Base-by-base conservation (phyloP, 1,139 yeast genomes). In the Debaryomyces sp. region DNA sequence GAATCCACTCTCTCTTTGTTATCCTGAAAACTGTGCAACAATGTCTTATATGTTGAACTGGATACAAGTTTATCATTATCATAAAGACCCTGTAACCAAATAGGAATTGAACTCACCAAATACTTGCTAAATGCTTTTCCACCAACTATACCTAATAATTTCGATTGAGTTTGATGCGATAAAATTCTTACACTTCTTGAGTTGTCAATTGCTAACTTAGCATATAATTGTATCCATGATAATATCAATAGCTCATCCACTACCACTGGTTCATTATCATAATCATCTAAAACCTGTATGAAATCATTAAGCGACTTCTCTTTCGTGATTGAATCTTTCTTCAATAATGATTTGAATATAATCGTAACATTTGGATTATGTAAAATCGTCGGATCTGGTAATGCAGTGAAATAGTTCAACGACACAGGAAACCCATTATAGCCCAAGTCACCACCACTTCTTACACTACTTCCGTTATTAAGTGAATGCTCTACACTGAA, bases 141-240 rank as follows among this genome's bases (percentile, higher is more conserved):
- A 4, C 91, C 91, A 32, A 87, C 80, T 41, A 81, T 70, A 21
- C 60, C 54, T 47, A 75, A 62, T 43, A 70, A 65, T 27, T 64
- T 64, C 1, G 85, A 80, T 52, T 91, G 92, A 5, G 85, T 73
- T 52, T 78, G 82, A 61, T 90, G 96, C 4, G 89, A 66, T 30
- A 77, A 62, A 4, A 69, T 53, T 49, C 97, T 75, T 1, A 89
- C 89, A 15, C 70, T 67, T 56, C 87, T 80, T 3, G 92, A 82
- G 49, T 81, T 82, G 54, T 88, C 96, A 10, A 86, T 75, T 4
- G 94, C 78, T 37, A 91, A 68, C 59, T 90, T 89, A 1, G 97
- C 87, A 59, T 89, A 92, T 39, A 89, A 57, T 62, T 89, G 96
- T 30, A 88, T 75, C 96, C 96, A 91, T 3, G 90, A 78, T 6